Evolutionary conservation across 306 rosid genomes (phyloP).

Genomic region (Purshia tridentata): DNA sequence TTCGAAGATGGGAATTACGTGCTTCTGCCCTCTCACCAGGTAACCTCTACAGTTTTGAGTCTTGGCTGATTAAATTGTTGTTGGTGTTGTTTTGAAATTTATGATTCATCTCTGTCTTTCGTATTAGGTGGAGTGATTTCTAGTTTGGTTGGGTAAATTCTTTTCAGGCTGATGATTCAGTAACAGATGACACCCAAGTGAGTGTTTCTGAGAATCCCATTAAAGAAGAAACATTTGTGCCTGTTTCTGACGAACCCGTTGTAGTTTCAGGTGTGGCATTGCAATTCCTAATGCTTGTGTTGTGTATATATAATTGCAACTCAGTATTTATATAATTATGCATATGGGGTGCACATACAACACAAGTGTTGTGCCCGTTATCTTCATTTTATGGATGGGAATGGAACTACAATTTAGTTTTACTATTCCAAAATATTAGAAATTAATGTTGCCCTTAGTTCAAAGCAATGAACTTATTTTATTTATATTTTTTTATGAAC

Average conservation of each 20-base stretch:
- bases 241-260: neutral
- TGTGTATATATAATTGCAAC: neutral
- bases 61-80: neutral
- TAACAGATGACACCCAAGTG: conserved; percentile 26
- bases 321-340: neutral
- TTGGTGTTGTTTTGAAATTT: neutral
- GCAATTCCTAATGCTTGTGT: neutral
- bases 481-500: conserved; percentile 26
- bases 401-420: neutral
- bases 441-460: conserved; percentile 11
- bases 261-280: conserved; percentile 7
- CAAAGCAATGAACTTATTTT: neutral
- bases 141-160: neutral
- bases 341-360: neutral
- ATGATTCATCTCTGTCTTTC: neutral
- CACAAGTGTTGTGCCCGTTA: neutral
- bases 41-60: neutral
- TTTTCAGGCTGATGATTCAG: conserved; percentile 42
- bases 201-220: conserved; percentile 30
- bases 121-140: neutral
- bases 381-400: neutral
- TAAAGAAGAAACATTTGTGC: conserved; percentile 21
- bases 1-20: conserved; percentile 84
- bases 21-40: conserved; percentile 51
- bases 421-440: neutral